Percentiles rank a stretch among this genome's conserved stretches.
These are phyloP conservation scores for Lasiodiplodia theobromae DNA, from an alignment of 2,329 filamentous ascomycete species.

Conservation along the genomic window DNA sequence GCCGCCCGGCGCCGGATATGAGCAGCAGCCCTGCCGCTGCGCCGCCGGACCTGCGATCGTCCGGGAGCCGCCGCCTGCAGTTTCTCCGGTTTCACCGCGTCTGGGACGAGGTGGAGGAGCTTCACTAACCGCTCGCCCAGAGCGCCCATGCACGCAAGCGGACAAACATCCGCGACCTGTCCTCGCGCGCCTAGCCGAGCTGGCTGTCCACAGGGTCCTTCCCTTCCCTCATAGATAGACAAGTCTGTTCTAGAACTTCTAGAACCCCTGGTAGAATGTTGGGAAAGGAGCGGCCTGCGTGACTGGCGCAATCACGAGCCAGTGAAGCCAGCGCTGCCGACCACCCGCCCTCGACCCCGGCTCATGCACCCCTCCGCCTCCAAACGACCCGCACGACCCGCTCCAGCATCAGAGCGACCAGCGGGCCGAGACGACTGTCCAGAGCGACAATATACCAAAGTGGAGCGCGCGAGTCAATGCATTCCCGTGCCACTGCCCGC, in stretches of 20 bases:
- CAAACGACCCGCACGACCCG: slow-evolving; percentile 15
- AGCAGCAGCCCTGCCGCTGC: too few species aligned
- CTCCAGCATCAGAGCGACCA: not conserved
- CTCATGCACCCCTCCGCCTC: not conserved
- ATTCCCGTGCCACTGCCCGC: not conserved
- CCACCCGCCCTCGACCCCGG: not conserved
- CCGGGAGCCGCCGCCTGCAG: slow-evolving; percentile 13
- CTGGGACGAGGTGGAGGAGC: not conserved
- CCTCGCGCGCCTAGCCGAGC: slow-evolving; percentile 6
- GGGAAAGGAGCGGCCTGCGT: not conserved
- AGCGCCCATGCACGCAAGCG: not conserved
- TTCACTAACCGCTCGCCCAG: not conserved
- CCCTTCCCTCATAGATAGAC: not conserved
- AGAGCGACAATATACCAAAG: not conserved
- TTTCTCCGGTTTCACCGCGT: slow-evolving; percentile 24
- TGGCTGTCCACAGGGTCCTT: not conserved
- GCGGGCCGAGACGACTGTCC: slow-evolving; percentile 6
- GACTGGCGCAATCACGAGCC: slow-evolving; percentile 2
- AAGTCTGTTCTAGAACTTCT: slow-evolving; percentile 21
- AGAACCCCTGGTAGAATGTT: slow-evolving; percentile 21
- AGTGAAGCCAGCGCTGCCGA: not conserved
- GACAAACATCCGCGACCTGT: slow-evolving; percentile 6
- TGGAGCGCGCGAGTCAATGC: slow-evolving; percentile 21
- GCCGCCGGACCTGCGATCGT: not conserved
- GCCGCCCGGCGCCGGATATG: not conserved